Evolutionary conservation across 2,329 filamentous ascomycete species (phyloP), one percentile per base, ranked within the genome.

Genomic region (Fusarium burgessii): DNA sequence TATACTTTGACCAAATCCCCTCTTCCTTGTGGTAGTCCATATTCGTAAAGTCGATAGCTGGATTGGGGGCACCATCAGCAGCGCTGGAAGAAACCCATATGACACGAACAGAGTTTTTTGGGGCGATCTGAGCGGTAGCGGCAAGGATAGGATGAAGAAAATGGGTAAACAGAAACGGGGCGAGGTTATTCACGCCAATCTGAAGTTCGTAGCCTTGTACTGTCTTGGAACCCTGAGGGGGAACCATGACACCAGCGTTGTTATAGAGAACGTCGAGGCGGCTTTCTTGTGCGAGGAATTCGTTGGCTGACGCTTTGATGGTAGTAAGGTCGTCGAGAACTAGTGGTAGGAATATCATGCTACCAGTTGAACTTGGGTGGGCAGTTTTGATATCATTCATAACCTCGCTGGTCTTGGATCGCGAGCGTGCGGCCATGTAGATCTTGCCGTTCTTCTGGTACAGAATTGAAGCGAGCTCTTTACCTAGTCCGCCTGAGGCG

Each of bases 381-480:
- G 71, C 58, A 5, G 75, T 57, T 38, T 81, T 75, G 65, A 88
- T 84, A 15, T 76, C 66, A 4, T 76, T 71, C 29, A 89, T 84
- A 15, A 84, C 83, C 0, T 74, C 55, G 1, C 77, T 73, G n/a
- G 80, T 84, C 64, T 84, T 85, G 5, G 77, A 70, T 23, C 78
- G 69, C 2, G 79, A 82, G 23, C 87, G 84, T 1, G 82, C 83
- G 6, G 85, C 85, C 36, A 88, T 73, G 70, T 88, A 89, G 27
- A 89, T 82, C 6, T 78, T 86, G 18, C 79, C 87, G 57, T 87
- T 85, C 18, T 81, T 82, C 7, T 78, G 74, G 74, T 89, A 90
- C 8, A 90, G 80, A 5, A 89, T 84, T 32, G 81, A 81, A 38
- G 78, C 79, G 5, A 89, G 79, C 62, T 88, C 85, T 27, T 83